Evolutionary conservation across 352 stramenopile genomes (phyloP).

Genomic region (Globisporangium okanoganense): DNA sequence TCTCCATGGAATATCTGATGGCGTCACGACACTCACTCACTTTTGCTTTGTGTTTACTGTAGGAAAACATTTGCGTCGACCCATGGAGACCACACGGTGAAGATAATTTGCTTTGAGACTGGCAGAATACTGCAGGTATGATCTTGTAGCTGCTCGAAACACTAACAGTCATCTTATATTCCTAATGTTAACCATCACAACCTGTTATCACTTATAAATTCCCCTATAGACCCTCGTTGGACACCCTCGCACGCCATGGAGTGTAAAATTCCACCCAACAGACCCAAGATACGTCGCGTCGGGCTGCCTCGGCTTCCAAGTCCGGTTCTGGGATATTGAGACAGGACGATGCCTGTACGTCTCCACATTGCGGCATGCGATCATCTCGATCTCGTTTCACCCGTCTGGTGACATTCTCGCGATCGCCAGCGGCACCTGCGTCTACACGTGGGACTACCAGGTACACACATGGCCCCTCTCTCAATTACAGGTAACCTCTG

Average conservation of each 20-base stretch:
- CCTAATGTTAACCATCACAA: neutral
- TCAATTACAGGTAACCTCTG: constrained; percentile 17
- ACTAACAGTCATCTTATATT: neutral
- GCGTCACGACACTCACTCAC: neutral
- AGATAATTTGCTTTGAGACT: constrained; percentile 94
- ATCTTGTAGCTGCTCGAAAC: neutral
- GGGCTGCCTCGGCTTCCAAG: constrained; percentile 96
- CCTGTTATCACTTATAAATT: neutral
- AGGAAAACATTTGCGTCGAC: constrained; percentile 95
- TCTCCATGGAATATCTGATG: neutral
- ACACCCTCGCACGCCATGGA: constrained; percentile 92
- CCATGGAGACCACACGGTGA: constrained; percentile 98
- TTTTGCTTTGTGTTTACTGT: constrained; percentile 2
- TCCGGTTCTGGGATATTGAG: constrained; percentile 90
- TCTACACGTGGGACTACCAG: constrained; percentile 96
- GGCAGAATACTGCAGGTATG: constrained; percentile 75
- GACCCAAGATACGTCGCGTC: constrained; percentile 93
- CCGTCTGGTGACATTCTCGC: constrained; percentile 92
- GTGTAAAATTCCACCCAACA: constrained; percentile 97
- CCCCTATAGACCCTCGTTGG: constrained; percentile 72
- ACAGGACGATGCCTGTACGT: constrained; percentile 92
- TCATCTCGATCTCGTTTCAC: constrained; percentile 98
- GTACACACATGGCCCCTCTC: constrained; percentile 34
- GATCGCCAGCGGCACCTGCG: constrained; percentile 91
- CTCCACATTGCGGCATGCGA: constrained; percentile 90